Evolutionary conservation across 495 filamentous ascomycete species (phyloP).

Genomic region (Penicillium steckii): DNA sequence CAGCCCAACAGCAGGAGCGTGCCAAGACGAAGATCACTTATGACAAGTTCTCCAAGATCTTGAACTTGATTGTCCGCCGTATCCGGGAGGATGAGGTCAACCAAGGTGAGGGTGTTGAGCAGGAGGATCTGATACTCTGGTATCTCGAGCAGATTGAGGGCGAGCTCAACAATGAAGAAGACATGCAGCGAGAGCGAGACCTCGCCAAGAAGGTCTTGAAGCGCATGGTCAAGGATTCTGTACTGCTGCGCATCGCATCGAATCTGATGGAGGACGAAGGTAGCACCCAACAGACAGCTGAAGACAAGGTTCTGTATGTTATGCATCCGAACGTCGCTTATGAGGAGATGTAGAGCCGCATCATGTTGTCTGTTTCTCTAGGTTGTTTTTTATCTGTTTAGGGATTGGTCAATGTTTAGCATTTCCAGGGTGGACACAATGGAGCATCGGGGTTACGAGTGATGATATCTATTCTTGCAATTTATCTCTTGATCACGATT

Average conservation of each 20-base stretch:
- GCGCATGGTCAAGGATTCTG: constrained; percentile 96
- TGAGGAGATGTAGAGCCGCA: constrained; percentile 56
- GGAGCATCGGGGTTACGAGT: constrained; percentile 32
- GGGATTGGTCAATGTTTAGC: constrained; percentile 18
- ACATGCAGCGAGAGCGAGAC: constrained; percentile 70
- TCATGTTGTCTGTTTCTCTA: constrained; percentile 1
- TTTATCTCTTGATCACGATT: constrained; percentile 18
- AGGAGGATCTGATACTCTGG: constrained; percentile 83
- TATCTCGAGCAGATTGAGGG: constrained; percentile 92
- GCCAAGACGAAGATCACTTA: constrained; percentile 89
- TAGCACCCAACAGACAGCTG: constrained; percentile 43
- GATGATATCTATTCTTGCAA: constrained; percentile 31
- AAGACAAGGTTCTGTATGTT: constrained; percentile 71
- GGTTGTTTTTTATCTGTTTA: constrained; percentile 14
- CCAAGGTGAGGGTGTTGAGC: constrained; percentile 83
- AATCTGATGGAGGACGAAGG: constrained; percentile 61
- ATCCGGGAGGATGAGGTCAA: constrained; percentile 74
- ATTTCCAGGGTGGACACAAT: constrained; percentile 28
- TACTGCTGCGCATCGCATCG: constrained; percentile 87
- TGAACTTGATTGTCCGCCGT: constrained; percentile 77
- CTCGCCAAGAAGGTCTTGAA: constrained; percentile 87
- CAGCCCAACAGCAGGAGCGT: constrained; percentile 39
- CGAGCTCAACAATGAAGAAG: constrained; percentile 77
- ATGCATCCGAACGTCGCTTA: constrained; percentile 92
- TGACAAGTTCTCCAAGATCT: constrained; percentile 89